Conservation (phyloP, 371 early-diverging fungal genomes). For the Saksenaea oblongispora region DNA sequence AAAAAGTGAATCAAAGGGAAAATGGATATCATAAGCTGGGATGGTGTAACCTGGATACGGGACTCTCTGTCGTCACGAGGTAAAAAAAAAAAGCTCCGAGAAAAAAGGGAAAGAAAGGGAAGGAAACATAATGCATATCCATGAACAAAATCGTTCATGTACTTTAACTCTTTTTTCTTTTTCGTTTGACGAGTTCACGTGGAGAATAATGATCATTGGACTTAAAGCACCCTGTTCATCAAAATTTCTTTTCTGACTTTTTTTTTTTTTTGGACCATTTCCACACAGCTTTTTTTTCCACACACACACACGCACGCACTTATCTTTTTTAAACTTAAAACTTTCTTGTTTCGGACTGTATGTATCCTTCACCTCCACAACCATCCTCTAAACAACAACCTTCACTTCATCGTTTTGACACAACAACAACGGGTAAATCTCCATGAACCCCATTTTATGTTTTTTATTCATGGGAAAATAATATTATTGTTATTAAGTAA, state of each 20-base stretch:
- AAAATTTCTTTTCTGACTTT: no score
- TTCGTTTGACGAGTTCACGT: no score
- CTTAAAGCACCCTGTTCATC: no score
- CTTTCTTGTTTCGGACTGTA: conserved; percentile 8
- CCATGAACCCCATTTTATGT: background rate
- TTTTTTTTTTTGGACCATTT: no score
- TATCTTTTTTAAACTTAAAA: background rate
- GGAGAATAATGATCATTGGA: no score
- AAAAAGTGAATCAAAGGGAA: no score
- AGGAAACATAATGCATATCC: no score
- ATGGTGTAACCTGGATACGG: background rate
- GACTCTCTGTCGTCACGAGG: background rate
- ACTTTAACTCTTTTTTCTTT: no score
- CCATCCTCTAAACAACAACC: conserved; percentile 10
- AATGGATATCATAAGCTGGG: no score
- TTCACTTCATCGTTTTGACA: background rate
- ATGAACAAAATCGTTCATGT: no score
- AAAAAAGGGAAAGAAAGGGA: background rate
- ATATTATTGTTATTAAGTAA: background rate
- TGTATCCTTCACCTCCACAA: conserved; percentile 19
- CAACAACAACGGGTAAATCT: background rate
- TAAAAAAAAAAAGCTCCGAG: background rate
- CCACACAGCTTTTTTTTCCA: background rate
- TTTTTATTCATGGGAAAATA: background rate
- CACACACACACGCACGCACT: background rate